Percentiles rank a stretch among this genome's conserved stretches.
phyloP scores from a whole-genome alignment of 2,329 filamentous ascomycete species.

The Akanthomyces muscarius region DNA sequence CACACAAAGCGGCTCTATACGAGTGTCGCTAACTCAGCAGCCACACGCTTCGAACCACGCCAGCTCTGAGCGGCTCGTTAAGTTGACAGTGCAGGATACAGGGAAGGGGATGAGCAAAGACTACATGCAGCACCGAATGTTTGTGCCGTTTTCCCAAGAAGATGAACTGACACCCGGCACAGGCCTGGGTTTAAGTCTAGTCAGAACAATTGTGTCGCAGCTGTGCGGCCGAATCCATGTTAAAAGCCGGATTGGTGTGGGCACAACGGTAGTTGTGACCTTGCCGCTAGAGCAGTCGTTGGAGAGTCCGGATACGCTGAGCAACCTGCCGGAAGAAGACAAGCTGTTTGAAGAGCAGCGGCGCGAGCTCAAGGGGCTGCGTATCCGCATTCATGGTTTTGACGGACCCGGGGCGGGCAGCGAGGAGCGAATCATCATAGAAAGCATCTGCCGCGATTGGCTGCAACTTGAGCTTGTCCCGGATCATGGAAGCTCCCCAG shows the following conservation, averaged over 20 bases:
- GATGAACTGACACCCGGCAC: conserved; percentile 57
- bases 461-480: neutral
- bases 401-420: neutral
- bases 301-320: neutral
- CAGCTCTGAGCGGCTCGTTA: neutral
- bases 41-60: neutral
- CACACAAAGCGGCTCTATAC: conserved; percentile 37
- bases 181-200: conserved; percentile 60
- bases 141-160: conserved; percentile 61
- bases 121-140: conserved; percentile 56
- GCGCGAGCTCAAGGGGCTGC: neutral
- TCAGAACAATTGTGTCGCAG: conserved; percentile 56
- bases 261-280: conserved; percentile 35
- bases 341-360: neutral
- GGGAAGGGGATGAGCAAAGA: conserved; percentile 62
- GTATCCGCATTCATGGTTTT: neutral
- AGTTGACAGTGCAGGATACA: conserved; percentile 41
- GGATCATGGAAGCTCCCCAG: neutral
- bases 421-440: neutral
- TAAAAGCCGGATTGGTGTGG: conserved; percentile 47
- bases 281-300: conserved; percentile 2
- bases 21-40: conserved; percentile 27
- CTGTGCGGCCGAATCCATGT: conserved; percentile 58
- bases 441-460: neutral
- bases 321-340: neutral